A percentile compares a stretch with the other conserved stretches of the same genome.
Evolutionary conservation across 306 rosid species (phyloP).

Genomic region (Fagus crenata): DNA sequence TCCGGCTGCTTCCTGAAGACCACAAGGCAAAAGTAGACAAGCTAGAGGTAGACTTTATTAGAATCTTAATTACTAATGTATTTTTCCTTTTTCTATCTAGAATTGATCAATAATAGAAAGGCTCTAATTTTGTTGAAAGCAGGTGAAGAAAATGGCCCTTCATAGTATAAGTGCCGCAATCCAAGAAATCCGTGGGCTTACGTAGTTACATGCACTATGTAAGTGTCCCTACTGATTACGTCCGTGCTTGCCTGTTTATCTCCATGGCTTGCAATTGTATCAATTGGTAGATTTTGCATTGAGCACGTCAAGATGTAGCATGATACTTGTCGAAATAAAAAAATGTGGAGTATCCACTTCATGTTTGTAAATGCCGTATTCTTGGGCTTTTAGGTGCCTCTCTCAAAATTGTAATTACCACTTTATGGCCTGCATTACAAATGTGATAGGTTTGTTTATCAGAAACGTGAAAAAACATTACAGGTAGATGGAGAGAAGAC

Average conservation of each 20-base stretch:
- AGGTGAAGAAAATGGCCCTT: constrained; percentile 90
- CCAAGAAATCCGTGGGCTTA: constrained; percentile 71
- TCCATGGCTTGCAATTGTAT: constrained; percentile 9
- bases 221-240: constrained; percentile 34
- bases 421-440: background rate
- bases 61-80: background rate
- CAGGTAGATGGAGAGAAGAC: background rate
- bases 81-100: constrained; percentile 1
- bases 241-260: background rate
- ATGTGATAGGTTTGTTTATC: background rate
- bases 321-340: constrained; percentile 19
- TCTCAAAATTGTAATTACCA: constrained; percentile 25
- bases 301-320: constrained; percentile 28
- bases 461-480: background rate
- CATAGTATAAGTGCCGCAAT: constrained; percentile 68
- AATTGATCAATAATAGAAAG: constrained; percentile 19
- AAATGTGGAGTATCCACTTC: constrained; percentile 5
- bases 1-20: constrained; percentile 67
- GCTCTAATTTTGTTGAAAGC: constrained; percentile 34
- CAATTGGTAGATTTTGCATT: constrained; percentile 32
- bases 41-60: constrained; percentile 58
- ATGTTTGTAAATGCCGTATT: constrained; percentile 5
- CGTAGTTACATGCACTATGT: constrained; percentile 52
- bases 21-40: constrained; percentile 75
- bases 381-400: constrained; percentile 22